phyloP scores from a whole-genome alignment of 768 basidiomycete genomes.

The Mrakia gelida region DNA sequence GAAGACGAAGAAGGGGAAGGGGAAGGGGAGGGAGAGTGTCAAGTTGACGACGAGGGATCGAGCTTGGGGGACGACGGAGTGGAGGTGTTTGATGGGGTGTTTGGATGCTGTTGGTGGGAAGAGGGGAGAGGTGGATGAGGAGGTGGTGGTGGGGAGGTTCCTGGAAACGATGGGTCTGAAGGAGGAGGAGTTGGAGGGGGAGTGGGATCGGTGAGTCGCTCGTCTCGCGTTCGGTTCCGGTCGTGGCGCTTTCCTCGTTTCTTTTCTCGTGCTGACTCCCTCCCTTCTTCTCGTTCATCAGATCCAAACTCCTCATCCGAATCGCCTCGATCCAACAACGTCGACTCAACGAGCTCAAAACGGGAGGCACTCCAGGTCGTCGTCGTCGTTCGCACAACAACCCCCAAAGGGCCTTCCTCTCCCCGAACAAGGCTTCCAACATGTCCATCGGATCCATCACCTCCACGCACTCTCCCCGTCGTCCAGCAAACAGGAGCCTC shows the following conservation, averaged over 20 bases:
- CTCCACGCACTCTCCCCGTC: background rate
- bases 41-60: background rate
- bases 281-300: background rate
- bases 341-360: conserved; percentile 3
- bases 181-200: conserved; percentile 15
- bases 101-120: conserved; percentile 7
- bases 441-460: conserved; percentile 9
- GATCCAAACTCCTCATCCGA: conserved; percentile 18
- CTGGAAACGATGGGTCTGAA: background rate
- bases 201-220: conserved; percentile 15
- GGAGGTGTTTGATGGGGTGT: conserved; percentile 23
- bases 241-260: background rate
- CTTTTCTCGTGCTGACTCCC: background rate
- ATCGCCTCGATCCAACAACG: conserved; percentile 23
- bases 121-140: background rate
- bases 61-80: conserved; percentile 22
- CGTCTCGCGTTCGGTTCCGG: background rate
- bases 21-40: background rate
- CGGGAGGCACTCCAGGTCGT: background rate
- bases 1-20: background rate
- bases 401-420: conserved; percentile 15
- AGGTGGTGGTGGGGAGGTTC: background rate
- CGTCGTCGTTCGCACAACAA: conserved; percentile 25
- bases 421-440: conserved; percentile 22
- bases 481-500: background rate